Base-by-base conservation (phyloP, 2,329 filamentous ascomycete species). In the Keithomyces neogunnii region DNA sequence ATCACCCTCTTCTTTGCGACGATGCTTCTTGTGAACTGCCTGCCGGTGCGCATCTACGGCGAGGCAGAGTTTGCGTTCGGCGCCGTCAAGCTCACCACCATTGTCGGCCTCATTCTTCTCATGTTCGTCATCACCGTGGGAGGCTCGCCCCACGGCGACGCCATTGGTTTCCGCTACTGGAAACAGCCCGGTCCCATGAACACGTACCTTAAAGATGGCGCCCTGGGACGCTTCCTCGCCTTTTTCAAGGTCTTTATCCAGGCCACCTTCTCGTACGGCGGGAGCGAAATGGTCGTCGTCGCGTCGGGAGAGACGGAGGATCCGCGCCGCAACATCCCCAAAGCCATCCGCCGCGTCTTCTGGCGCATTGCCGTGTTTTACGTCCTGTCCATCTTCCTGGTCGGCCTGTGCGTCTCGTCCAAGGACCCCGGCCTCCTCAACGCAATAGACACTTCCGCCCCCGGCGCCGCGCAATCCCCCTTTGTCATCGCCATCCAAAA, bases 401-500 rank as follows among this genome's bases (percentile, higher is more conserved):
- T 73, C 38, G 64, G 68, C 3, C 59, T 69, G 28, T 66, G 64
- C 49, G 65, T 68, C 43, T 66, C 68, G 3, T 70, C 66, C 32
- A 60, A 68, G 30, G 66, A 70, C 39, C 53, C 58, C 0, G 62
- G 64, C 1, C 60, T 75, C 8, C 53, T 63, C 19, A 83, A 79
- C 28, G 78, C 81, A 56, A 72, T 73, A 53, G 73, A 78, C 2
- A 57, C 48, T 10, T 58, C 59, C n/a, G 60, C 65, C 1, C 55
- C 78, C 3, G 64, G 64, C 28, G 61, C 62, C n/a, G 64, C 63
- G 3, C 74, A 76, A 2, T 80, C 76, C 31, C 79, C 78, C 0
- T 82, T 80, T 59, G 78, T 82, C 46, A 79, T 82, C 57, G 78
- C 77, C 33, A 79, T 82, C 33, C 53, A 58, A 44, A 62, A 61